phyloP scores from a whole-genome alignment of 768 basidiomycete species.

The Pisolithus sp. region DNA sequence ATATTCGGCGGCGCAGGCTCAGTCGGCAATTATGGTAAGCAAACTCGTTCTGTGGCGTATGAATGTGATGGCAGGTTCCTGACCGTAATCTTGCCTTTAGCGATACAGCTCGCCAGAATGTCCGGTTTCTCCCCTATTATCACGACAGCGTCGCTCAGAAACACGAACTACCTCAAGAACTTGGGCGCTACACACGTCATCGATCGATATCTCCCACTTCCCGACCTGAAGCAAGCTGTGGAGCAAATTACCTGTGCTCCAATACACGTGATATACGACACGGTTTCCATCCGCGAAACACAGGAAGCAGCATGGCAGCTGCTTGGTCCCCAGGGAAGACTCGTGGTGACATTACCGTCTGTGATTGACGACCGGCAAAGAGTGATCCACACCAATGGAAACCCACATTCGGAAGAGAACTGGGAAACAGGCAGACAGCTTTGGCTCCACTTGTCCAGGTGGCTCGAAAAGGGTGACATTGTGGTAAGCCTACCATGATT shows the following conservation, averaged over 20 bases:
- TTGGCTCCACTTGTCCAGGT: conserved; percentile 21
- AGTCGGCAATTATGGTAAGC: conserved; percentile 44
- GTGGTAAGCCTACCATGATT: conserved; percentile 16
- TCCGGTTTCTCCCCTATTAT: conserved; percentile 34
- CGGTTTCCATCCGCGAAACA: conserved; percentile 33
- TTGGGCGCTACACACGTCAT: conserved; percentile 31
- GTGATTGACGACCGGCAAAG: conserved; percentile 26
- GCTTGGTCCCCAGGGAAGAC: conserved; percentile 32
- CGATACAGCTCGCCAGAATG: conserved; percentile 34
- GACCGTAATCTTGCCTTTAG: conserved; percentile 17
- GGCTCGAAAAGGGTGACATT: conserved; percentile 29
- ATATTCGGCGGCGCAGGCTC: conserved; percentile 45
- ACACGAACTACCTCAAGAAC: conserved; percentile 29
- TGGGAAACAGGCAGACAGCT: conserved; percentile 28
- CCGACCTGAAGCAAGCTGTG: conserved; percentile 27
- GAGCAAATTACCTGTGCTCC: conserved; percentile 33
- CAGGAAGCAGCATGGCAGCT: conserved; percentile 32
- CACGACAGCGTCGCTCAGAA: conserved; percentile 30
- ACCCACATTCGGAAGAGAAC: conserved; percentile 28
- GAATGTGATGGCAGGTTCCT: conserved; percentile 5
- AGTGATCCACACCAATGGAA: conserved; percentile 27
- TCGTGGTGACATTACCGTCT: conserved; percentile 30
- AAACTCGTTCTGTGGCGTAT: conserved; percentile 3
- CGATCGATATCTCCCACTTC: conserved; percentile 23
- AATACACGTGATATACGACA: conserved; percentile 32